Evolutionary conservation across 306 rosid species (phyloP), one percentile per base, ranked within the genome.

Genomic region (Inga leiocalycina): DNA sequence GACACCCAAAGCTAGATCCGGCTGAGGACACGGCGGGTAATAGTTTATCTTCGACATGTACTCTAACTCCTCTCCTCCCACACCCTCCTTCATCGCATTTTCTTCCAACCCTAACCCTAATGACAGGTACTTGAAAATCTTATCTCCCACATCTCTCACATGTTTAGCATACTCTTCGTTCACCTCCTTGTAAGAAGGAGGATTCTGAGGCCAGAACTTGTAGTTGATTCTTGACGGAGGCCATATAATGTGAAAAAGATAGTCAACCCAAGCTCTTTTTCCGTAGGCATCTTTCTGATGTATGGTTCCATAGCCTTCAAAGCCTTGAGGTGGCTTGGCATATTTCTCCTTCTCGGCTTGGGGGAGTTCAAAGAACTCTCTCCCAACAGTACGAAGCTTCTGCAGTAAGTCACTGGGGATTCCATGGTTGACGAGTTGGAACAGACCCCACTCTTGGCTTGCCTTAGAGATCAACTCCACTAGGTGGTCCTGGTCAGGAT

Each of bases 21-120:
- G 87, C 0, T 81, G 84, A 59, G 91, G 91, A 77, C 91, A 89
- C 49, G 88, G 80, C 6, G 91, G 91, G 51, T 89, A 89, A 72
- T 86, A 89, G 49, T 86, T 89, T 4, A 89, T 89, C 52, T 89
- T 86, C 79, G 84, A 2, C 83, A 84, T 0, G 43, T 82, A 86
- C 10, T 16, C 80, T 5, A 89, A 0, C 7, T 84, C 79, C 4
- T 86, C 91, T 49, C 91, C 91, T 0, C 91, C 91, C 1, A 41
- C 20, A 0, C 79, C 89, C 32, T 84, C 86, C 30, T 82, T 84
- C 59, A 84, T 27, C 32, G 22, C 88, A 43, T 84, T 67, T 43
- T 71, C 84, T 77, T 79, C 83, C 24, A 89, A 5, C 66, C 87
- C 89, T 62, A 86, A 45, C 66, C 91, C 89, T 39, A 86, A 8